Evolutionary conservation across 768 basidiomycete species (phyloP).

Genomic region (Auricularia cornea): DNA sequence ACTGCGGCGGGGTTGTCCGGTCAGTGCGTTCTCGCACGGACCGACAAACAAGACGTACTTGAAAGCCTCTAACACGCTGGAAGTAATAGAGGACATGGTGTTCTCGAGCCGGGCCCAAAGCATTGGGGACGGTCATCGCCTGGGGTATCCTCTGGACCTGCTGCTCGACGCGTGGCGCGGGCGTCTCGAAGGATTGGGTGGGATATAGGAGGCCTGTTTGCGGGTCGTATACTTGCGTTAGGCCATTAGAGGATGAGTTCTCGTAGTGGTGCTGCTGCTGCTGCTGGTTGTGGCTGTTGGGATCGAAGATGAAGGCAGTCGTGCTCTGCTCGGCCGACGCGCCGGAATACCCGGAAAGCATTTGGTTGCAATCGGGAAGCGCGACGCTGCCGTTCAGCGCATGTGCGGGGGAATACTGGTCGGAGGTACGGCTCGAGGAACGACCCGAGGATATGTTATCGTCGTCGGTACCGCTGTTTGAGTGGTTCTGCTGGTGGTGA

Average conservation of each 20-base stretch:
- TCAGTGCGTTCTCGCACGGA: background rate
- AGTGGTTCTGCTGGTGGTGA: background rate
- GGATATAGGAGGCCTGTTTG: background rate
- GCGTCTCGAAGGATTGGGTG: background rate
- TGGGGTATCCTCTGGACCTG: background rate
- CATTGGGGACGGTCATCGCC: background rate
- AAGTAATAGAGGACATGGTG: conserved; percentile 70
- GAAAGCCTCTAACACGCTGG: conserved; percentile 52
- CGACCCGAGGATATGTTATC: background rate
- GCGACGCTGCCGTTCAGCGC: background rate
- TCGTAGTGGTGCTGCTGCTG: background rate
- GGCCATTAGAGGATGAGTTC: background rate
- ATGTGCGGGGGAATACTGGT: background rate
- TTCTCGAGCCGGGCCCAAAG: conserved; percentile 30
- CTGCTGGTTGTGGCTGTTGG: no score
- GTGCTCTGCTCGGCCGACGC: no score
- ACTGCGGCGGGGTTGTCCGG: conserved; percentile 32
- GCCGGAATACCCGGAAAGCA: no score
- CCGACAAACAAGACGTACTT: background rate
- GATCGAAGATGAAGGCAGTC: no score
- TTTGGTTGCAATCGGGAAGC: background rate
- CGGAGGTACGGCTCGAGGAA: background rate
- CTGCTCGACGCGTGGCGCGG: background rate
- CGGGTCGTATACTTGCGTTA: background rate
- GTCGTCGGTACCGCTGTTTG: background rate